Conservation (phyloP, 192 early-diverging fungal species). For the Anaeromyces robustus region DNA sequence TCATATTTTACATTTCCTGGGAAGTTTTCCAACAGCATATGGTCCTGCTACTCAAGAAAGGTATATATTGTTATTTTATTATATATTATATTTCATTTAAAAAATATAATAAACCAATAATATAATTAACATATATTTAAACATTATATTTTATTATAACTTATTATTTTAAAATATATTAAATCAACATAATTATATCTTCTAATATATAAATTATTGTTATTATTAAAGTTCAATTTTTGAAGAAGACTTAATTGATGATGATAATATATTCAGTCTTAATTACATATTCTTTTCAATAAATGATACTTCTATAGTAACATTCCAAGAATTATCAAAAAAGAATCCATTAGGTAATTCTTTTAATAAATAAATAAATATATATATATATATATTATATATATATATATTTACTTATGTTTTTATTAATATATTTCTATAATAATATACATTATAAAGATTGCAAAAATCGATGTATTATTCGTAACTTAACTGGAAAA, state of each 20-base stretch:
- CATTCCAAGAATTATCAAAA: constrained; percentile 46
- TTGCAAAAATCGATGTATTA: constrained; percentile 35
- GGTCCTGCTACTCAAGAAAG: constrained; percentile 13
- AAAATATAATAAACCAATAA: too few species aligned
- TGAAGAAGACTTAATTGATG: background rate
- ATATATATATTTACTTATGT: too few species aligned
- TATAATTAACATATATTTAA: too few species aligned
- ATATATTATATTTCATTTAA: too few species aligned
- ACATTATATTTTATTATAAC: too few species aligned
- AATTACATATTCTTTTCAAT: constrained; percentile 46
- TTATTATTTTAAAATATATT: too few species aligned
- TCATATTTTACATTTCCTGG: constrained; percentile 1
- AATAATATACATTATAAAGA: constrained; percentile 7
- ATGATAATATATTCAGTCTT: background rate
- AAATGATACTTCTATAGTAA: constrained; percentile 56
- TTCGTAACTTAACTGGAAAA: constrained; percentile 61
- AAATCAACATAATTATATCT: too few species aligned
- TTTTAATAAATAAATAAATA: background rate
- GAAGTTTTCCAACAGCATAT: constrained; percentile 4
- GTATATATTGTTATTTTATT: too few species aligned
- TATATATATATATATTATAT: background rate
- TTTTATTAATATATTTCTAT: background rate
- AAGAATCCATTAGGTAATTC: constrained; percentile 15
- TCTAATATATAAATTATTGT: too few species aligned
- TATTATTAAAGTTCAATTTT: constrained; percentile 17